Evolutionary conservation across 2,329 filamentous ascomycete genomes (phyloP), one percentile per base, ranked within the genome.

Genomic region (Claviceps sp.): DNA sequence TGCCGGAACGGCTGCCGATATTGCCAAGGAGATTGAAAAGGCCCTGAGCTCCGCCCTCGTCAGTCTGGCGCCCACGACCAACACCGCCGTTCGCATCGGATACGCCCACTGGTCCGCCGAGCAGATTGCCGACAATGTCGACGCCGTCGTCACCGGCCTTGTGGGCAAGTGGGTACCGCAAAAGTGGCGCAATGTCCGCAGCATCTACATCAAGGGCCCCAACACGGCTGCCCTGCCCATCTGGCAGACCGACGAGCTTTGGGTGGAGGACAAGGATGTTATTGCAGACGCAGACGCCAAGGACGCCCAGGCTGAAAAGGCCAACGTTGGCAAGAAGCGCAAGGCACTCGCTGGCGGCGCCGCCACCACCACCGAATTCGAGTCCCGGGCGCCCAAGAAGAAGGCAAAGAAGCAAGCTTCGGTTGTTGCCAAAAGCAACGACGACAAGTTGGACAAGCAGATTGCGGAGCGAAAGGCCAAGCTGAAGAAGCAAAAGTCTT

Each of bases 191-290:
- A 93, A 91, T 66, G 78, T 97, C 56, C 83, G 84, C 67, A 80
- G 80, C 56, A 72, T 98, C 55, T 89, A 95, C 68, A 77, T 98
- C 74, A 98, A 97, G 77, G 88, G 88, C 3, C 85, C 88, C 29
- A 82, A 87, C 63, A 95, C 91, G 4, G 85, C 83, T 55, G 86
- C 91, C 8, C 76, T 98, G 62, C 93, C 93, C n/a, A 83, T 98
- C 64, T 98, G 89, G 87, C 72, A 95, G 64, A 86, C 91, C 4
- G 85, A 89, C 59, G 89, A 96, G 75, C 75, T 98, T 57, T 98
- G 93, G 89, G 69, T 84, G 16, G 86, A 93, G 57, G 79, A 84
- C 54, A 77, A 81, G 55, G 83, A 88, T 55, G 80, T 85, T 62
- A 80, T 95, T 6, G 72, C 93, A 38, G 71, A 76, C 56, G 72